Percentiles rank a stretch among this genome's conserved stretches.
Conservation (phyloP, 2,329 filamentous ascomycete species). For the Talaromyces sp. region DNA sequence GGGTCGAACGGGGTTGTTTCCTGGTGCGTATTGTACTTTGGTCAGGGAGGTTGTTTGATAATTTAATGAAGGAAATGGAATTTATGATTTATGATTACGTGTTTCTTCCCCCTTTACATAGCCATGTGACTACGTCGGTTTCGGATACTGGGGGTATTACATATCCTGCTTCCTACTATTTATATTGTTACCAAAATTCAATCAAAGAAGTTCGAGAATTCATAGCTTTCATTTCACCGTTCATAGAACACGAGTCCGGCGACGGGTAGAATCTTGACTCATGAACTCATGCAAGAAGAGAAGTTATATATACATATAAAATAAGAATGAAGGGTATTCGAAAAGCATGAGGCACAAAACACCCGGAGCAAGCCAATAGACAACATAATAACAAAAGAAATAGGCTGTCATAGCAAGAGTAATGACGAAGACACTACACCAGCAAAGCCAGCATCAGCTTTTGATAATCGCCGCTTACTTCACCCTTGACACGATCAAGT, state of each 20-base stretch:
- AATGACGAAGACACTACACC: slow-evolving; percentile 29
- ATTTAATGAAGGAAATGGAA: not conserved
- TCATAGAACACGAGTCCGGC: not conserved
- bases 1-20: slow-evolving; percentile 72
- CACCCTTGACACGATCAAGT: slow-evolving; percentile 64
- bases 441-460: slow-evolving; percentile 65
- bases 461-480: slow-evolving; percentile 82
- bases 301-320: not conserved
- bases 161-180: too few relatives aligned
- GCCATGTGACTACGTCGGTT: too few relatives aligned
- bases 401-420: too few relatives aligned
- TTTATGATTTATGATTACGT: not conserved
- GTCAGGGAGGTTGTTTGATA: slow-evolving; percentile 32
- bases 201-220: not conserved
- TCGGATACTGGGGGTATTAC: too few relatives aligned
- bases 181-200: not conserved
- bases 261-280: not conserved
- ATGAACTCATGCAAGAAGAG: too few relatives aligned
- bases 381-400: too few relatives aligned
- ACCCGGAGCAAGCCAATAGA: not conserved
- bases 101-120: not conserved
- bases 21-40: slow-evolving; percentile 65
- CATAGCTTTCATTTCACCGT: not conserved
- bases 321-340: not conserved
- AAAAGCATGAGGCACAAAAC: not conserved